Evolutionary conservation across 129 eudicot species (phyloP), one percentile per base, ranked within the genome.

Genomic region (Apium graveolens): DNA sequence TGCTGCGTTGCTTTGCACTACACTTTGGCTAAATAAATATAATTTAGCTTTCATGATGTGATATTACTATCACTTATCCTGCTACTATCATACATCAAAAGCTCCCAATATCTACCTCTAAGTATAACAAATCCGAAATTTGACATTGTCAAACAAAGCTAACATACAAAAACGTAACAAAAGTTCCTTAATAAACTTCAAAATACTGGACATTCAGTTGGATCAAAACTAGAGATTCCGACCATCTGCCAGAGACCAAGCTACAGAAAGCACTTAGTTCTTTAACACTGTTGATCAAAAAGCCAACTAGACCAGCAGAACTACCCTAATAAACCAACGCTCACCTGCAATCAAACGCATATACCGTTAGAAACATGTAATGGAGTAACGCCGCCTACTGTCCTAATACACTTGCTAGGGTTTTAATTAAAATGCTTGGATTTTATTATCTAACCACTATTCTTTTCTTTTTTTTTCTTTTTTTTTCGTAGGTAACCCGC

Each of bases 261-360:
- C 72, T 32, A 66, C 72, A 66, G 24, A 31, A 66, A 5, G 41
- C 31, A 60, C 68, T 14, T 11, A 60, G 68, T n/a, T 60, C 32
- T 60, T 32, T 16, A 21, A 29, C 39, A 27, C 41, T 1, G 38
- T 66, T 66, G 72, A 66, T 66, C 72, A 66, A 16, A 13, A 11
- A 31, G 72, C 39, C 72, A 29, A 66, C 16, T 29, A 31, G 24
- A 66, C 72, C 37, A 66, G 38, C 72, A 31, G 41, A 66, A 31
- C 39, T 66, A 11, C 38, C 41, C 39, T 66, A 13, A 0, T 3
- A 66, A 66, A 31, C 72, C 72, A 27, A 66, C 8, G 24, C 0
- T 60, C 69, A 66, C 72, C 72, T 66, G 72, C 72, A 66, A 66
- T 66, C 3, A 2, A 66, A 66, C 41, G 14, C 39, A 66, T 66